Base-by-base conservation (phyloP, 495 filamentous ascomycete genomes). In the Xylaria flabelliformis region DNA sequence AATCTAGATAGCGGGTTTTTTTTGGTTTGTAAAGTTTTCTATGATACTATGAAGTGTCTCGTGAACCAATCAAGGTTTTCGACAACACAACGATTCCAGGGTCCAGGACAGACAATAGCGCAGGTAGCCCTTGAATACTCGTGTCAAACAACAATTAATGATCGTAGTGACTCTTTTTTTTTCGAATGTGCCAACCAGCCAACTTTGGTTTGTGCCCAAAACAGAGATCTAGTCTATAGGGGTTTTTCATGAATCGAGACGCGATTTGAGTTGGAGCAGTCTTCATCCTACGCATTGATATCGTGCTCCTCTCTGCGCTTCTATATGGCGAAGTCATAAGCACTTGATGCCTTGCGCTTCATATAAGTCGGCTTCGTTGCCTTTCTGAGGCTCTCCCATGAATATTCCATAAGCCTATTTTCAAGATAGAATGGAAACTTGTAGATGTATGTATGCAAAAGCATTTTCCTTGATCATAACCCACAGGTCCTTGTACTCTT, bases 401-500 rank as follows among this genome's bases (percentile, higher is more conserved):
- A 44, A 13, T 44, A 44, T 44, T 44, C 41, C 41, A 44, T 44
- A 44, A 44, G 41, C 13, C 41, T 12, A 19, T 41, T 12, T 19
- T 39, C 32, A 34, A 36, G 26, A 61, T 24, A 7, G 32, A n/a
- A 2, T 21, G 9, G 41, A 9, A 24, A 65, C 15, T 12, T 65
- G 39, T 36, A 48, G 21, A 48, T 29, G 24, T 17, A 71, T 64
- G 58, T 71, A 71, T n/a, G 29, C 24, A 7, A 50, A 0, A 29
- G 58, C 69, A 26, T 71, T 71, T 1, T 17, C 34, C 15, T 36
- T 21, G 15, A 71, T 71, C 24, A 51, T 32, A 15, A 26, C 56
- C 69, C 58, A 71, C 34, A 64, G 58, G 26, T 55, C 59, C 46
- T 64, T 64, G 6, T 5, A 71, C 4, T 55, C 58, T 42, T 64